Base-by-base conservation (phyloP, 108 stramenopile species). In the Epithemia pelagica region DNA sequence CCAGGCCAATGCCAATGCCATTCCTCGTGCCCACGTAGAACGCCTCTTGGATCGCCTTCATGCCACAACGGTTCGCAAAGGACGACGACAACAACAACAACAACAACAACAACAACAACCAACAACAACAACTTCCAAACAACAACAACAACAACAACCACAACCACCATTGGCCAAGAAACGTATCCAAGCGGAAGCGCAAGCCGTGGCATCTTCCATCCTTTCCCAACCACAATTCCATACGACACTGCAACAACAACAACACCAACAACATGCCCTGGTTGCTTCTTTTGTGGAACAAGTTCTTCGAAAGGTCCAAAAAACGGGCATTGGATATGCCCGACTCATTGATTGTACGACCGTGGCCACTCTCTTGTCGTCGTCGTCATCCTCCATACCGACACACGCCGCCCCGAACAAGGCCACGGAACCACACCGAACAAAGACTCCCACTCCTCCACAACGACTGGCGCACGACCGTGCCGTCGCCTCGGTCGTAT, bases 311-410 rank as follows among this genome's bases (percentile, higher is more conserved):
- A 80, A 78, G 54, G 66, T 84, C 19, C 19, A 80, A 24, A 87
- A 84, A 59, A 62, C 83, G 55, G 86, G 86, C 62, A 59, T 70
- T 28, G 70, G 74, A 33, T 57, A 64, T 32, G 78, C 71, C 7
- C 72, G 82, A 52, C 37, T 87, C 56, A 77, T 87, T 8, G 86
- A 87, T 67, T 80, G 81, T 0, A 21, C 22, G 1, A 15, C 57
- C n/a, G 75, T 81, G 1, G 58, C 54, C 37, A 15, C 5, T 5
- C 10, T 15, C 37, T 15, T 46, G 10, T 5, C 5, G 10, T 15
- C 5, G 5, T n/a, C n/a, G n/a, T n/a, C n/a, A n/a, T n/a, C n/a
- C n/a, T n/a, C n/a, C n/a, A n/a, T n/a, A n/a, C n/a, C n/a, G n/a
- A n/a, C n/a, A n/a, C 37, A 46, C 37, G 37, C 10, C 15, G 37